Conservation (phyloP, 768 basidiomycete species). For the Tylopilus rubrobrunneus region DNA sequence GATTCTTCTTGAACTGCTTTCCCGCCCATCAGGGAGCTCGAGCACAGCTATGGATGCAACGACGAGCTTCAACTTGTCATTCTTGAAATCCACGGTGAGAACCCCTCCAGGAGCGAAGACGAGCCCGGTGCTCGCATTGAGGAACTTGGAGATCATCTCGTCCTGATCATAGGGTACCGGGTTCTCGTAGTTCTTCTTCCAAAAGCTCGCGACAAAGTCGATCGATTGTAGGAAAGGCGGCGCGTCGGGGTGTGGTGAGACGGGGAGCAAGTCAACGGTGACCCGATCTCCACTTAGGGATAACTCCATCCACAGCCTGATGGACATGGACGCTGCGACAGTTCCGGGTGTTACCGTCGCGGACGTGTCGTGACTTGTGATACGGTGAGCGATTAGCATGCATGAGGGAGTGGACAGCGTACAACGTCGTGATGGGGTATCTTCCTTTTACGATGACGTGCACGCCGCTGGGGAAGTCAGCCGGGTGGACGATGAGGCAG, state of each 20-base stretch:
- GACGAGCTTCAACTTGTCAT: conserved; percentile 70
- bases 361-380: conserved; percentile 70
- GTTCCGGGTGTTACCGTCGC: conserved; percentile 61
- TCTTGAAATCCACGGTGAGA: conserved; percentile 85
- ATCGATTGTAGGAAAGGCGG: conserved; percentile 71
- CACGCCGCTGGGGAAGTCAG: conserved; percentile 68
- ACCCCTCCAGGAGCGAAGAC: conserved; percentile 67
- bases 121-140: conserved; percentile 69
- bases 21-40: conserved; percentile 54
- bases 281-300: conserved; percentile 75
- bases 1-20: conserved; percentile 26
- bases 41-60: conserved; percentile 58
- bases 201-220: conserved; percentile 76
- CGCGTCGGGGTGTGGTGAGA: conserved; percentile 46
- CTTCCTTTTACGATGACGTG: conserved; percentile 74
- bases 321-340: conserved; percentile 73
- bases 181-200: conserved; percentile 49
- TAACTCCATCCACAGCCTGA: conserved; percentile 88
- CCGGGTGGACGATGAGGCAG: conserved; percentile 73
- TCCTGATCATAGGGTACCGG: conserved; percentile 80
- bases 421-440: conserved; percentile 76
- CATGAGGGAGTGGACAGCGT: conserved; percentile 18
- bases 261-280: conserved; percentile 56
- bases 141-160: conserved; percentile 73
- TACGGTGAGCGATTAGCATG: conserved; percentile 25